phyloP scores from a whole-genome alignment of 2,329 filamentous ascomycete genomes.

The Cryoendolithus antarcticus region DNA sequence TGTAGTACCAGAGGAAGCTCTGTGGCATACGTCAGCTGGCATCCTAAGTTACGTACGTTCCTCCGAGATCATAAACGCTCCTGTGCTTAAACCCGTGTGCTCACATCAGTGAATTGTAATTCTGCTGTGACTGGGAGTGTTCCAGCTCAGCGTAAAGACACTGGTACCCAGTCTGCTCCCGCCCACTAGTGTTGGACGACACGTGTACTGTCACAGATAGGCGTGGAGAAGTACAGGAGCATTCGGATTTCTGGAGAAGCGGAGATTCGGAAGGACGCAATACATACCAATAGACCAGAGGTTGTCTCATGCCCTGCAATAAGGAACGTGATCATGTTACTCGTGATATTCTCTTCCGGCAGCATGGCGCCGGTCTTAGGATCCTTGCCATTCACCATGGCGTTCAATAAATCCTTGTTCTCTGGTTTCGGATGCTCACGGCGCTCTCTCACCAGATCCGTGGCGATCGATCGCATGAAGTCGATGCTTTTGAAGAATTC shows the following conservation, averaged over 20 bases:
- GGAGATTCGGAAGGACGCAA: too few relatives aligned
- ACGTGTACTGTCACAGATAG: too few relatives aligned
- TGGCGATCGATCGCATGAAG: slow-evolving; percentile 41
- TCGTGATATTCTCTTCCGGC: slow-evolving; percentile 48
- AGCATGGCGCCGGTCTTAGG: slow-evolving; percentile 55
- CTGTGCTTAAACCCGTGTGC: too few relatives aligned
- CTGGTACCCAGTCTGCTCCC: too few relatives aligned
- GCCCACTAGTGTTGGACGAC: too few relatives aligned
- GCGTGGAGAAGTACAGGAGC: too few relatives aligned
- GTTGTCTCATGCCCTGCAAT: slow-evolving; percentile 63
- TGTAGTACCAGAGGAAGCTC: slow-evolving; percentile 48
- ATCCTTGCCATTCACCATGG: slow-evolving; percentile 58
- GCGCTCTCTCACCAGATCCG: slow-evolving; percentile 49
- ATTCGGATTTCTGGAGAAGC: too few relatives aligned
- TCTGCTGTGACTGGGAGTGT: too few relatives aligned
- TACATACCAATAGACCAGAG: slow-evolving; percentile 45
- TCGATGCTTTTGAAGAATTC: slow-evolving; percentile 45
- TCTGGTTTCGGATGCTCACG: slow-evolving; percentile 39
- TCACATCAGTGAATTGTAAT: too few relatives aligned
- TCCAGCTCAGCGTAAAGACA: too few relatives aligned
- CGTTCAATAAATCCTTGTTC: slow-evolving; percentile 55
- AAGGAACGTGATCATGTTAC: slow-evolving; percentile 58
- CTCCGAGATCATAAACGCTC: too few relatives aligned
- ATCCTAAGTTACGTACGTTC: neutral
- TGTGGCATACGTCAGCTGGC: neutral